Evolutionary conservation across 2,329 filamentous ascomycete species (phyloP), one percentile per base, ranked within the genome.

Genomic region (Basipetospora chlamydospora): DNA sequence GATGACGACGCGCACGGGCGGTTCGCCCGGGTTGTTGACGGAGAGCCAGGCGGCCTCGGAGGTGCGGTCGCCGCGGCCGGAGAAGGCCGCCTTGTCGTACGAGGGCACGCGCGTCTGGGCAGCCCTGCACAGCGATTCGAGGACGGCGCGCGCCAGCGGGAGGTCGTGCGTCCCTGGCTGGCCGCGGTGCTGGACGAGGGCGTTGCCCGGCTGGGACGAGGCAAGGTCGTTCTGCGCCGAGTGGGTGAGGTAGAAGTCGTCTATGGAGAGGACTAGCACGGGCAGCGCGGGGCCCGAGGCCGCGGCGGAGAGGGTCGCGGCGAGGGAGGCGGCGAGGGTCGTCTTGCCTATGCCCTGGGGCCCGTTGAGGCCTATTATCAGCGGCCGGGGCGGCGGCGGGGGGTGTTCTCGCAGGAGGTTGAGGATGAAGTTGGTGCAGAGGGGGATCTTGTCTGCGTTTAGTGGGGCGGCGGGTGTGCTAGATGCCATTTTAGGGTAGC

Each of bases 281-380:
- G n/a, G n/a, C 33, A 82, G 63, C 3, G 79, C 80, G 17, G 81
- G 63, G 17, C 61, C 64, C 49, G 78, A 64, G 26, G 54, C 50
- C 17, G 82, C 65, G 11, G 63, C 54, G 32, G 69, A 63, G 26
- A 88, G 70, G 11, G 69, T 72, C 15, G 64, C 53, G 44, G 74
- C 68, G 29, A 93, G 69, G 4, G 70, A 66, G 26, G 67, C 67
- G 26, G 87, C 86, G 48, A 94, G 70, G 10, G 87, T 92, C 3
- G 87, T 92, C 63, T 96, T 95, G 46, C 88, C 88, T 26, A 83
- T 80, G 42, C 88, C 88, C 59, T 95, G 88, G 20, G 94, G 75
- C 42, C 87, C 88, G 48, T 92, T 93, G 48, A 96, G 70, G 32
- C 86, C 88, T 43, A 95, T 68, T 53, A 94, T 74, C 56, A 94